Conservation (phyloP, 1,284 basidiomycete genomes). For the Schizophyllum commune region DNA sequence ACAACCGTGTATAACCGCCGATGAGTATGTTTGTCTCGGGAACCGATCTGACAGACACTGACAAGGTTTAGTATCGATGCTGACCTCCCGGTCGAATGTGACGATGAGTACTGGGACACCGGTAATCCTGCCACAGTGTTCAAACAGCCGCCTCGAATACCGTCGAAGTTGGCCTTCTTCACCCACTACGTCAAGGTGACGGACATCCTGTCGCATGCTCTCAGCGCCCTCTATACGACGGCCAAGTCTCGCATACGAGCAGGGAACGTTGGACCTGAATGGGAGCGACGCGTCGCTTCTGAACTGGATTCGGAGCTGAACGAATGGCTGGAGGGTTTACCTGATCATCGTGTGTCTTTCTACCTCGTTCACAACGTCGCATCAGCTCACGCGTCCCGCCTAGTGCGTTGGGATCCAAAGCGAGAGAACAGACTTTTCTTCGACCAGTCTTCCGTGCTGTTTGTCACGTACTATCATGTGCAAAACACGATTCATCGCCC, state of each 20-base stretch:
- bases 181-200: neutral
- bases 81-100: conserved; percentile 9
- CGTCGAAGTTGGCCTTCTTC: neutral
- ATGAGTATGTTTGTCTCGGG: neutral
- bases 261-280: neutral
- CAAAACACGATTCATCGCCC: conserved; percentile 44
- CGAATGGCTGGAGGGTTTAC: conserved; percentile 54
- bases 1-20: neutral
- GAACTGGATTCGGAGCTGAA: conserved; percentile 52
- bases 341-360: conserved; percentile 16
- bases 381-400: neutral
- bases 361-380: neutral
- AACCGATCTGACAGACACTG: conserved; percentile 1
- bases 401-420: conserved; percentile 58
- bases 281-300: neutral
- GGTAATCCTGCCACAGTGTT: conserved; percentile 4
- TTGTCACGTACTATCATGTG: conserved; percentile 51
- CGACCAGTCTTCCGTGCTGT: conserved; percentile 52
- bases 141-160: conserved; percentile 15
- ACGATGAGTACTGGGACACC: conserved; percentile 12
- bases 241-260: neutral
- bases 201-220: neutral
- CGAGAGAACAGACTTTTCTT: conserved; percentile 41
- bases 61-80: conserved; percentile 1
- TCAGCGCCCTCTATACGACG: neutral